A percentile compares a stretch with the other conserved stretches of the same genome.
These are phyloP conservation scores for Agaricus blazei DNA, from an alignment of 768 basidiomycete species.

Conservation along the genomic window DNA sequence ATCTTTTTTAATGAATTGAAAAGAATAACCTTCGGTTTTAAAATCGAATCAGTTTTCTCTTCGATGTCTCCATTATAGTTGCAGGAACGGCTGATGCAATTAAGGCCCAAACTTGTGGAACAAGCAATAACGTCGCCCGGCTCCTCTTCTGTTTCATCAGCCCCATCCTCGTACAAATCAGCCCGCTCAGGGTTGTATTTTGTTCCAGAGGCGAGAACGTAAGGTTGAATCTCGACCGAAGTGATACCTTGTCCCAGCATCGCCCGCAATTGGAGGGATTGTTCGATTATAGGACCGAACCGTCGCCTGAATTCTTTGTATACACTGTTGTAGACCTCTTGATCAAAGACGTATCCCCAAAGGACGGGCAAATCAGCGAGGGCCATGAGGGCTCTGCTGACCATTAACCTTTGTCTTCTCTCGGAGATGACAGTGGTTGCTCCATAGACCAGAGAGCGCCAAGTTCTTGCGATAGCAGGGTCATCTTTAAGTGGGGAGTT, in stretches of 20 bases:
- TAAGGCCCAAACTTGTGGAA: constrained; percentile 6
- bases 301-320: constrained; percentile 17
- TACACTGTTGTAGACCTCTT: neutral
- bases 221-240: constrained; percentile 18
- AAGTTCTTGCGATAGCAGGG: constrained; percentile 36
- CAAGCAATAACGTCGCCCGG: constrained; percentile 2
- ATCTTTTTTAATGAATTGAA: constrained; percentile 11
- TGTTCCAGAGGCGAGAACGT: constrained; percentile 11
- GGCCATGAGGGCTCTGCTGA: neutral
- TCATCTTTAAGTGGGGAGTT: constrained; percentile 27
- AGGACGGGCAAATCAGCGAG: neutral
- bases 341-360: neutral
- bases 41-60: neutral
- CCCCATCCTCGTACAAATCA: constrained; percentile 21
- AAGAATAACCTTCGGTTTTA: constrained; percentile 11
- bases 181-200: constrained; percentile 14
- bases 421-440: constrained; percentile 10
- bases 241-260: constrained; percentile 24
- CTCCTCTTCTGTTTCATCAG: constrained; percentile 10
- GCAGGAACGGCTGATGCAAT: neutral
- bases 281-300: constrained; percentile 21
- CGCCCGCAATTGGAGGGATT: constrained; percentile 18
- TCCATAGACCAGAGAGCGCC: constrained; percentile 33
- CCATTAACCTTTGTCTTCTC: neutral
- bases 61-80: neutral